Evolutionary conservation across 495 filamentous ascomycete species (phyloP).

Genomic region (Aspergillus homomorphus): DNA sequence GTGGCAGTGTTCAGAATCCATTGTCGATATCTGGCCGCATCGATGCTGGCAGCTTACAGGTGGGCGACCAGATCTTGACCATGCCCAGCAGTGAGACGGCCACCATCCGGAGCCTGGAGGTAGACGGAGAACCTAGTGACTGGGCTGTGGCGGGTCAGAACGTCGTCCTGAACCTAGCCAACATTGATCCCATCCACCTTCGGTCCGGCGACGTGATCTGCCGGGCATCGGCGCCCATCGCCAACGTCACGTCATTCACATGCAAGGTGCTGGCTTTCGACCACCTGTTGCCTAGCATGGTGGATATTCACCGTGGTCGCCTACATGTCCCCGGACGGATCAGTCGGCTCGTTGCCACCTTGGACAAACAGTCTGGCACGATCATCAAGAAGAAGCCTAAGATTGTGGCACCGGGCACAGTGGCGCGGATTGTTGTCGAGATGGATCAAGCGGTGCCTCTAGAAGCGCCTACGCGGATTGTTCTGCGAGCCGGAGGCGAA

Average conservation of each 20-base stretch:
- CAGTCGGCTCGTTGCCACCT: slow-evolving; percentile 59
- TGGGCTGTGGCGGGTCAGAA: slow-evolving; percentile 98
- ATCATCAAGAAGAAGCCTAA: slow-evolving; percentile 79
- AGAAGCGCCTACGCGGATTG: slow-evolving; percentile 71
- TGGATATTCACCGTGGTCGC: slow-evolving; percentile 84
- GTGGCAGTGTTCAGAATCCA: slow-evolving; percentile 68
- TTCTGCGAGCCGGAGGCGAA: slow-evolving; percentile 74
- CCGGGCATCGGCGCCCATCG: slow-evolving; percentile 61
- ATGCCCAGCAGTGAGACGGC: slow-evolving; percentile 80
- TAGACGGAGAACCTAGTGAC: slow-evolving; percentile 66
- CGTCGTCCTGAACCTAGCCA: slow-evolving; percentile 74
- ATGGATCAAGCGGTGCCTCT: slow-evolving; percentile 73
- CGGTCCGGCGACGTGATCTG: slow-evolving; percentile 84
- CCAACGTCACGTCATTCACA: slow-evolving; percentile 65
- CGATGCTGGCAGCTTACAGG: slow-evolving; percentile 77
- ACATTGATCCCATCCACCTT: slow-evolving; percentile 80
- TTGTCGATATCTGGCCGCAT: slow-evolving; percentile 83
- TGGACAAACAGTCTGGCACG: slow-evolving; percentile 71
- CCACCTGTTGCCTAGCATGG: slow-evolving; percentile 77
- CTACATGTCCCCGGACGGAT: slow-evolving; percentile 77
- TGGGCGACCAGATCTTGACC: slow-evolving; percentile 73
- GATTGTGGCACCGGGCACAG: slow-evolving; percentile 67
- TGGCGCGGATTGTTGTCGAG: slow-evolving; percentile 68
- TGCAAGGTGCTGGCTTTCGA: slow-evolving; percentile 87
- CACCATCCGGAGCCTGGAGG: slow-evolving; percentile 70